Percentiles rank a stretch among this genome's conserved stretches.
These are phyloP conservation scores for Diplosphaera chodatii DNA, from an alignment of 139 green algal species.

Conservation along the genomic window DNA sequence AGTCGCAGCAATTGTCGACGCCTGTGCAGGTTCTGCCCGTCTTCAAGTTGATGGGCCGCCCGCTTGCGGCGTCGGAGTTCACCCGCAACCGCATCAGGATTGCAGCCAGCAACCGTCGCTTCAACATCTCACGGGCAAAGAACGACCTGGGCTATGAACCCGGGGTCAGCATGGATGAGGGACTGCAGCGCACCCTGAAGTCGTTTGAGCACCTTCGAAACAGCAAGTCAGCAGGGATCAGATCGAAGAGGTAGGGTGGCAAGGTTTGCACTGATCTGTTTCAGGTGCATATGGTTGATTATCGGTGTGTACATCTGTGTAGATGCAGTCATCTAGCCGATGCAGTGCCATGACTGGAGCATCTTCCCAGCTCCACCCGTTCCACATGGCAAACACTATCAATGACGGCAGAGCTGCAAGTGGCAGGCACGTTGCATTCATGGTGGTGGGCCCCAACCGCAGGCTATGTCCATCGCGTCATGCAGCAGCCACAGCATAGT, in stretches of 20 bases:
- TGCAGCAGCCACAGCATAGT: slow-evolving; percentile 14
- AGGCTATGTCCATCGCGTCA: too few species aligned
- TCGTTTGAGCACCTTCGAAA: slow-evolving; percentile 45
- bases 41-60: slow-evolving; percentile 7
- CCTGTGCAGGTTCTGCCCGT: neutral
- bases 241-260: neutral
- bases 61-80: slow-evolving; percentile 39
- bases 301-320: too few species aligned
- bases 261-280: too few species aligned
- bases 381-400: too few species aligned
- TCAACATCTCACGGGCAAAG: slow-evolving; percentile 36
- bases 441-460: too few species aligned
- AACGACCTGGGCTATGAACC: slow-evolving; percentile 59
- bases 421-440: too few species aligned
- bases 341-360: too few species aligned
- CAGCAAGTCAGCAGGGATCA: neutral
- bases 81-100: slow-evolving; percentile 54
- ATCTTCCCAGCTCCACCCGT: too few species aligned
- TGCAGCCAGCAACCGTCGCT: slow-evolving; percentile 44
- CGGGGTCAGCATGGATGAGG: slow-evolving; percentile 43
- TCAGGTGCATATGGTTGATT: too few species aligned
- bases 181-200: slow-evolving; percentile 41
- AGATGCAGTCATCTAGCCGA: too few species aligned
- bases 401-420: too few species aligned
- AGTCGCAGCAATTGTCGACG: too few species aligned